phyloP scores from a whole-genome alignment of 495 filamentous ascomycete genomes.

The Trichoderma reesei region DNA sequence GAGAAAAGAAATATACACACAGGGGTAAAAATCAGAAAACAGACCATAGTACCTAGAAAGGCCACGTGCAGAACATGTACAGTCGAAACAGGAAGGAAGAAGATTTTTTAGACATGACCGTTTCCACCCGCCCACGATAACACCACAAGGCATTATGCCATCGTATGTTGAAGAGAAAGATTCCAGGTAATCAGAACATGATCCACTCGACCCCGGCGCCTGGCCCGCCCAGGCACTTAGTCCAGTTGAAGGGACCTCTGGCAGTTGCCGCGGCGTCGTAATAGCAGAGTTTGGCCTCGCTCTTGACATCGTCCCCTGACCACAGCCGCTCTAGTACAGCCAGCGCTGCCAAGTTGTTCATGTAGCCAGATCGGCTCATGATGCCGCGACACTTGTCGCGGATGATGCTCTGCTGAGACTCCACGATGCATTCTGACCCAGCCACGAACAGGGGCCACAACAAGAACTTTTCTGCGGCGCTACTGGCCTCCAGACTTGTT shows the following conservation, averaged over 20 bases:
- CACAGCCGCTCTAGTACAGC: slow-evolving; percentile 81
- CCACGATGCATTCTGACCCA: slow-evolving; percentile 81
- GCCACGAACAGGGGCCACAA: slow-evolving; percentile 92
- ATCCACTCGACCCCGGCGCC: slow-evolving; percentile 74
- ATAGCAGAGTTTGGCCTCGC: slow-evolving; percentile 24
- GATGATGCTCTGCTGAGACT: slow-evolving; percentile 67
- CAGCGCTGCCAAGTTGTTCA: slow-evolving; percentile 80
- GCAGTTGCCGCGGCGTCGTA: slow-evolving; percentile 21
- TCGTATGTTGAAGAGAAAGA: not conserved
- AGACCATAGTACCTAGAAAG: not conserved
- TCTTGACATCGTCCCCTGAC: slow-evolving; percentile 43
- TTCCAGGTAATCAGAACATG: slow-evolving; percentile 48
- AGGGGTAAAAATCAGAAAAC: not conserved
- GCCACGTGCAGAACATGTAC: not conserved
- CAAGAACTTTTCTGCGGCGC: slow-evolving; percentile 69
- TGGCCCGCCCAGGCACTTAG: slow-evolving; percentile 58
- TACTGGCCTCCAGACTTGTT: slow-evolving; percentile 56
- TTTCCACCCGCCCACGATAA: too few relatives aligned
- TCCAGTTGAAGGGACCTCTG: slow-evolving; percentile 59
- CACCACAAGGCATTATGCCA: not conserved
- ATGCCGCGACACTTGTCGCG: slow-evolving; percentile 74
- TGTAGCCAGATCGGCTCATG: slow-evolving; percentile 78
- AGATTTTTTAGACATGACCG: not conserved
- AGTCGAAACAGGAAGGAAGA: not conserved
- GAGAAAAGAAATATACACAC: not conserved